Percentiles rank a stretch among this genome's conserved stretches.
Conservation (phyloP, 1,284 basidiomycete genomes). For the Trametes sp. region DNA sequence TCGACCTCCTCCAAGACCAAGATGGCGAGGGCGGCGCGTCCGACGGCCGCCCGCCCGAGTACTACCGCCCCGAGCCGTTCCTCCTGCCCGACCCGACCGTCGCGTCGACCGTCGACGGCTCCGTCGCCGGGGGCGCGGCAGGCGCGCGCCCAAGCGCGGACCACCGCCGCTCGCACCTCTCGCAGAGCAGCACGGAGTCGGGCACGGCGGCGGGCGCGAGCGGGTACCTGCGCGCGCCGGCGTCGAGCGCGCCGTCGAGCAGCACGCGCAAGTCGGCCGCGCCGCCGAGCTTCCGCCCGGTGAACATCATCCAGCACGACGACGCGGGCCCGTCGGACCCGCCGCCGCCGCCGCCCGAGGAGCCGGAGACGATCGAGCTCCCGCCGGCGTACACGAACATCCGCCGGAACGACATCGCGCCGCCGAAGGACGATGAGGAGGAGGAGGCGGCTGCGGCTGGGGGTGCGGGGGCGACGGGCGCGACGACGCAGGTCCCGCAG, state of each 20-base stretch:
- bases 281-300: conserved; percentile 60
- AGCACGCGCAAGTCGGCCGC: conserved; percentile 56
- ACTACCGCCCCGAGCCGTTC: conserved; percentile 78
- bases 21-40: conserved; percentile 53
- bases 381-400: conserved; percentile 77
- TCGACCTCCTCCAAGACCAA: conserved; percentile 69
- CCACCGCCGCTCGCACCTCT: conserved; percentile 35
- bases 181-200: conserved; percentile 28
- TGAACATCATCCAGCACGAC: conserved; percentile 84
- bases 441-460: background rate
- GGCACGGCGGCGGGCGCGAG: conserved; percentile 24
- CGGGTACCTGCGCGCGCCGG: conserved; percentile 27
- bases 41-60: conserved; percentile 59
- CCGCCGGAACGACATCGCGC: background rate
- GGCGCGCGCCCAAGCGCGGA: conserved; percentile 35
- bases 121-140: conserved; percentile 4
- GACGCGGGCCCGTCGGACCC: conserved; percentile 67
- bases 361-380: conserved; percentile 77
- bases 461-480: background rate
- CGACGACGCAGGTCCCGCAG: background rate
- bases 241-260: conserved; percentile 35
- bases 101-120: conserved; percentile 41
- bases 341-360: conserved; percentile 40
- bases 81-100: conserved; percentile 67
- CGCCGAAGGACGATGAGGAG: background rate